Evolutionary conservation across 768 basidiomycete genomes (phyloP).

Genomic region (Clitopilus hobsonii): DNA sequence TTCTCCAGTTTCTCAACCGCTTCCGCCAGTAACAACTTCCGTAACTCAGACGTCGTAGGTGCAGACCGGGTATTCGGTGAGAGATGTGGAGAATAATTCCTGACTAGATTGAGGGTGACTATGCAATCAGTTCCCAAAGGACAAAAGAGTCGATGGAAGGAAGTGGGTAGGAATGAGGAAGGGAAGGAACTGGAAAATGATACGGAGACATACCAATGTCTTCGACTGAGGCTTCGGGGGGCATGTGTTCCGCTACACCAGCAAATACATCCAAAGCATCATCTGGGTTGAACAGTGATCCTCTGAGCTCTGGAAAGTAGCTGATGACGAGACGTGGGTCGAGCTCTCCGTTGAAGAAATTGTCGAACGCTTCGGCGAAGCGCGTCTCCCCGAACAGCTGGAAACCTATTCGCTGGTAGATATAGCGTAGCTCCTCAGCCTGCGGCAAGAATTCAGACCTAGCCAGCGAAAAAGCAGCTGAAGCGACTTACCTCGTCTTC

Average conservation of each 20-base stretch:
- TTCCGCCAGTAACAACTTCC: conserved; percentile 54
- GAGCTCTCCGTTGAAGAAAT: conserved; percentile 74
- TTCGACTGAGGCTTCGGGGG: conserved; percentile 63
- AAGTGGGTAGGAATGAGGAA: conserved; percentile 6
- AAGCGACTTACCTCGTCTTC: conserved; percentile 45
- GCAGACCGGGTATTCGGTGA: conserved; percentile 62
- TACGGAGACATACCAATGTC: conserved; percentile 72
- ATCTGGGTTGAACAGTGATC: conserved; percentile 47
- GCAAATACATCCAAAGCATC: conserved; percentile 68
- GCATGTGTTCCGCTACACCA: conserved; percentile 72
- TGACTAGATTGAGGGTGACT: conserved; percentile 88
- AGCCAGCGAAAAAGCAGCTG: neutral
- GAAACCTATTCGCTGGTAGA: conserved; percentile 81
- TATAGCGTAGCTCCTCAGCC: conserved; percentile 71
- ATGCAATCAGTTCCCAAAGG: conserved; percentile 62
- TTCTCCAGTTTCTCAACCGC: conserved; percentile 73
- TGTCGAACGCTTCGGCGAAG: conserved; percentile 78
- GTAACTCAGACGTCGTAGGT: conserved; percentile 66
- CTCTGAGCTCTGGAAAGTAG: conserved; percentile 75
- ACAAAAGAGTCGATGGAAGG: conserved; percentile 16
- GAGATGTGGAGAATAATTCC: conserved; percentile 88
- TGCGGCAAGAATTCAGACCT: conserved; percentile 8
- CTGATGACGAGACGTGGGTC: conserved; percentile 81
- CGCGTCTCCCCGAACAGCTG: conserved; percentile 73
- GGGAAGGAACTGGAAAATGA: conserved; percentile 17